Conservation (phyloP, 768 basidiomycete species). For the Macrocybe gigantea region DNA sequence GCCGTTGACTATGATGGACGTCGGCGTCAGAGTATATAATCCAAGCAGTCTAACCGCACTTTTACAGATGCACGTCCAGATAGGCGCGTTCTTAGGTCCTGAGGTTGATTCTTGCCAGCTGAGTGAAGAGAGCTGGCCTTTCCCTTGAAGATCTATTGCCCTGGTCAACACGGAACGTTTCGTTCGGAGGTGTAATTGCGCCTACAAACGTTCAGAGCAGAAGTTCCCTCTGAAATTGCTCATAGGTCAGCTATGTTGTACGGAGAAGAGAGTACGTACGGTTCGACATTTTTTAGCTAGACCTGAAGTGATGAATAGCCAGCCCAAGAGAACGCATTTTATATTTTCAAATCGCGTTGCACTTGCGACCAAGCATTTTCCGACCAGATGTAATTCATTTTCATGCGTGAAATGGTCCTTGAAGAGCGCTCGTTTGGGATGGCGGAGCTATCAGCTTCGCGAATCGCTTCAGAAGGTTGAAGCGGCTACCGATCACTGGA, state of each 20-base stretch:
- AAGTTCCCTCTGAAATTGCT: slow-evolving; percentile 18
- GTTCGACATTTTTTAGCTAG: neutral
- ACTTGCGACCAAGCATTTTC: no score
- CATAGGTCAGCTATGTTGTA: no score
- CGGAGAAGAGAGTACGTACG: neutral
- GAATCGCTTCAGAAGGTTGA: no score
- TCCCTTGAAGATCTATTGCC: slow-evolving; percentile 48
- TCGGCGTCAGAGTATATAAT: slow-evolving; percentile 6
- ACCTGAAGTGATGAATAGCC: no score
- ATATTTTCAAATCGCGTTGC: no score
- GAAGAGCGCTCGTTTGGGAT: no score
- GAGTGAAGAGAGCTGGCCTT: slow-evolving; percentile 33
- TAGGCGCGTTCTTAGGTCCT: slow-evolving; percentile 38
- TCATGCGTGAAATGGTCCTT: no score
- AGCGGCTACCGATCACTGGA: no score
- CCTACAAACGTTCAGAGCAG: slow-evolving; percentile 33
- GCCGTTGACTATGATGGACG: slow-evolving; percentile 39
- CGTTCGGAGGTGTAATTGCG: neutral
- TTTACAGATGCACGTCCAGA: slow-evolving; percentile 58
- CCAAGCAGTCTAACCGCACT: slow-evolving; percentile 28
- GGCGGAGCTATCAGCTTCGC: no score
- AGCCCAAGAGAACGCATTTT: no score
- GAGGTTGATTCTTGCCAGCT: slow-evolving; percentile 47
- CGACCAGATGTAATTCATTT: no score
- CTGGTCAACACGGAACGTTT: neutral